Percentiles rank a stretch among this genome's conserved stretches.
These are phyloP conservation scores for Pythium sp. DNA, from an alignment of 352 stramenopile species.

Conservation along the genomic window DNA sequence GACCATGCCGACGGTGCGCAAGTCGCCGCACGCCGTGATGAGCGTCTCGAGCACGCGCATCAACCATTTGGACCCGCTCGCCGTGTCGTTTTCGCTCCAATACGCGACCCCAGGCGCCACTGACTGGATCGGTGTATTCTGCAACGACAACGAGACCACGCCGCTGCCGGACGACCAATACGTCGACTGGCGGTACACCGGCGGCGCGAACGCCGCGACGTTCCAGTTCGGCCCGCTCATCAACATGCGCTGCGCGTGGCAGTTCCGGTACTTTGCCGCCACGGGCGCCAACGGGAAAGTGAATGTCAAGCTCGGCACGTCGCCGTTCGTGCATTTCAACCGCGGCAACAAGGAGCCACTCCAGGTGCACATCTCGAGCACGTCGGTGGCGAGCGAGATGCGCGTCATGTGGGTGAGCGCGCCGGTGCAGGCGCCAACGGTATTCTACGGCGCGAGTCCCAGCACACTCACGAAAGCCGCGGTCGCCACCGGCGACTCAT, in stretches of 20 bases:
- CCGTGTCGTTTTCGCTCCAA: conserved; percentile 16
- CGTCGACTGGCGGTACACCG: conserved; percentile 18
- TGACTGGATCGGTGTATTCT: conserved; percentile 22
- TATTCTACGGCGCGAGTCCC: conserved; percentile 30
- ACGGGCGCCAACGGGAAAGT: conserved; percentile 19
- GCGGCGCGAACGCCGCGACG: conserved; percentile 1
- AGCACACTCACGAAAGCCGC: background rate
- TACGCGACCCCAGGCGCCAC: background rate
- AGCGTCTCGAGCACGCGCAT: conserved; percentile 18
- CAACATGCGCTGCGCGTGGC: conserved; percentile 29
- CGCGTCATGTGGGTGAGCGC: conserved; percentile 52
- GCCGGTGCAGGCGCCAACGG: conserved; percentile 31
- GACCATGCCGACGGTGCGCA: conserved; percentile 11
- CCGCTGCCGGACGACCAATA: conserved; percentile 14
- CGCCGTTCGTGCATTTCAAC: conserved; percentile 20
- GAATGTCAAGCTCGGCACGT: conserved; percentile 22
- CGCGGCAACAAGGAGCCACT: conserved; percentile 27
- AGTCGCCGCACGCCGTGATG: conserved; percentile 9
- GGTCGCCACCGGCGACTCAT: conserved; percentile 6
- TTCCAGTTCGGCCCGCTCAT: conserved; percentile 22
- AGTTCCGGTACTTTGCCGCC: conserved; percentile 27
- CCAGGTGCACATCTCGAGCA: conserved; percentile 15
- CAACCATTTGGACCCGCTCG: conserved; percentile 16
- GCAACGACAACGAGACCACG: conserved; percentile 13
- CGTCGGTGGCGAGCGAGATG: conserved; percentile 28